Evolutionary conservation across 1,284 basidiomycete genomes (phyloP).

Genomic region (Volvariella surrecta): DNA sequence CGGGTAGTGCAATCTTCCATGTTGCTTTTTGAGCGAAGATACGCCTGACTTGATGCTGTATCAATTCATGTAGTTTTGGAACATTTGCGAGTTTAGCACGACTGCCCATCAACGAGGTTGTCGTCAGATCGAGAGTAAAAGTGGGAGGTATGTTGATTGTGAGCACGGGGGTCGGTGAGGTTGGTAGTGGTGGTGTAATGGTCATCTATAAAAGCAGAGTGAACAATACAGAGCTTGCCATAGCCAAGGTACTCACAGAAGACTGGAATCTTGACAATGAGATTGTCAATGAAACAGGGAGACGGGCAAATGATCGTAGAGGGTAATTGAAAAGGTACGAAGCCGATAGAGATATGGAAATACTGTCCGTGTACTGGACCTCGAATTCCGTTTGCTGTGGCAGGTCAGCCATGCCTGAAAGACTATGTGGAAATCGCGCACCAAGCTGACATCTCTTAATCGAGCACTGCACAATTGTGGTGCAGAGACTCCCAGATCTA

Average conservation of each 20-base stretch:
- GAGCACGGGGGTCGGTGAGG: slow-evolving; percentile 40
- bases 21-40: slow-evolving; percentile 51
- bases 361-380: slow-evolving; percentile 58
- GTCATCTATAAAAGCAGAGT: slow-evolving; percentile 29
- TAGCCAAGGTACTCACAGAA: slow-evolving; percentile 32
- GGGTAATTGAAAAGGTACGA: slow-evolving; percentile 81
- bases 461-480: slow-evolving; percentile 56
- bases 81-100: slow-evolving; percentile 78
- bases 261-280: slow-evolving; percentile 72
- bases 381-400: slow-evolving; percentile 52
- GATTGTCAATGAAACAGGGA: slow-evolving; percentile 72
- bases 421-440: slow-evolving; percentile 14
- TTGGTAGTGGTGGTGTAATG: slow-evolving; percentile 39
- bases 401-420: not conserved
- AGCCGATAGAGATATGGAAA: slow-evolving; percentile 73
- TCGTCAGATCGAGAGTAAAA: slow-evolving; percentile 63
- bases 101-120: slow-evolving; percentile 74
- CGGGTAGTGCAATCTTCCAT: slow-evolving; percentile 65
- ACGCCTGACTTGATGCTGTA: slow-evolving; percentile 62
- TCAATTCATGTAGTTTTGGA: slow-evolving; percentile 76
- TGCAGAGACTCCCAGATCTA: slow-evolving; percentile 64
- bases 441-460: slow-evolving; percentile 21
- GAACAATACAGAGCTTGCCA: slow-evolving; percentile 2
- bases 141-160: slow-evolving; percentile 55
- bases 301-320: slow-evolving; percentile 67